Conservation (phyloP, 257 asterid genomes). For the Capsicum baccatum region DNA sequence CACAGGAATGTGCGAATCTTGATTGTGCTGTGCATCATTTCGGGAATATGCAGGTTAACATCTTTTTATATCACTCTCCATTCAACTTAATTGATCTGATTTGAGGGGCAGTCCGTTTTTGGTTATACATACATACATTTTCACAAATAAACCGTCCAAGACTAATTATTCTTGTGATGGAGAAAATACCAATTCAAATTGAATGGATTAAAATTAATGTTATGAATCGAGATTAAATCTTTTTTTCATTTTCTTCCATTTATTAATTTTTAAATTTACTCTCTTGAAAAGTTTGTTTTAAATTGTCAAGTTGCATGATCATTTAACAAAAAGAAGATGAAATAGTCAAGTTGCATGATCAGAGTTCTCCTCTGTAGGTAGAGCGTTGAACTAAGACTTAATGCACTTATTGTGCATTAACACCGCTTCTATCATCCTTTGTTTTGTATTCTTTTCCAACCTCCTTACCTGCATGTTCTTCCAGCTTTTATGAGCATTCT, state of each 20-base stretch:
- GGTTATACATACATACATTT: neutral
- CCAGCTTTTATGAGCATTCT: constrained; percentile 13
- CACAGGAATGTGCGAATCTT: constrained; percentile 72
- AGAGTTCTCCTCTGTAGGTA: constrained; percentile 55
- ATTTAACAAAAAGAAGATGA: too few relatives aligned
- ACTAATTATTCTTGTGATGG: neutral
- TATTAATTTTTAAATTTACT: too few relatives aligned
- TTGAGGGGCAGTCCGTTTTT: neutral
- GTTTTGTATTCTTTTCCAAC: neutral
- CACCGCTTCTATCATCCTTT: neutral
- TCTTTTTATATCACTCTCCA: constrained; percentile 34
- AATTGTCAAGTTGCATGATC: neutral
- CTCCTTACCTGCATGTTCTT: neutral
- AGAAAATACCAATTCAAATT: neutral
- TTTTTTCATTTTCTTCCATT: neutral
- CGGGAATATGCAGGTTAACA: constrained; percentile 95
- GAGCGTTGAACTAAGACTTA: neutral
- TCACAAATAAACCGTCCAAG: neutral
- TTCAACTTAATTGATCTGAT: neutral
- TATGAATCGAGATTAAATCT: neutral
- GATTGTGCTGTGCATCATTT: constrained; percentile 63
- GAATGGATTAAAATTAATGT: neutral
- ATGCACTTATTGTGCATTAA: neutral
- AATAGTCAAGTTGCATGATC: constrained; percentile 45
- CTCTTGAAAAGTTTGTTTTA: neutral